phyloP scores from a whole-genome alignment of 2,329 filamentous ascomycete genomes.

The Claviceps africana region DNA sequence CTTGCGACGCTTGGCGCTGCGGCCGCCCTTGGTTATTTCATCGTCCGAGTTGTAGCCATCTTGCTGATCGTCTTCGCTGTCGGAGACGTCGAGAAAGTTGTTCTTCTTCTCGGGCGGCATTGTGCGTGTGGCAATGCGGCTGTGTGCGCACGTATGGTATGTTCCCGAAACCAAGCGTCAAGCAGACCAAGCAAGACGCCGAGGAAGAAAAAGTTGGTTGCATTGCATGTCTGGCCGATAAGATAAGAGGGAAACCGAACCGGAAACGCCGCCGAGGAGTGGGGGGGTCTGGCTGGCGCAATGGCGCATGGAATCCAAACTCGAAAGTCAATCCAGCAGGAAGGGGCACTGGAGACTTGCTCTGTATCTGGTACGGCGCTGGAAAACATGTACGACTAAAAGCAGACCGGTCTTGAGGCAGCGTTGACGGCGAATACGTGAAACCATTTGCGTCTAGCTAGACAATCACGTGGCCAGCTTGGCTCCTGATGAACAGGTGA shows the following conservation, averaged over 20 bases:
- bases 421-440: no score
- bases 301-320: no score
- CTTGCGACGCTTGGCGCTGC: constrained; percentile 50
- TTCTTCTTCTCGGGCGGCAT: constrained; percentile 61
- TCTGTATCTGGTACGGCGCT: no score
- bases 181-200: background rate
- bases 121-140: background rate
- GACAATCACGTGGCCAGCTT: no score
- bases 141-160: background rate
- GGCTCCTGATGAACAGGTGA: no score
- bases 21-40: constrained; percentile 51
- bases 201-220: background rate
- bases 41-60: constrained; percentile 55
- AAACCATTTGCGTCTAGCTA: no score
- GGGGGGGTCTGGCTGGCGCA: background rate
- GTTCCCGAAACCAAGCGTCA: background rate
- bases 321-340: no score
- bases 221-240: background rate
- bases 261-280: background rate
- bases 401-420: no score
- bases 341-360: no score
- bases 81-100: constrained; percentile 49
- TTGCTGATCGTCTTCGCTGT: constrained; percentile 45
- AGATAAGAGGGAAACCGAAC: no score
- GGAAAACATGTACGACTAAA: no score